phyloP scores from a whole-genome alignment of 371 early-diverging fungal genomes.

The Mortierella sp. region DNA sequence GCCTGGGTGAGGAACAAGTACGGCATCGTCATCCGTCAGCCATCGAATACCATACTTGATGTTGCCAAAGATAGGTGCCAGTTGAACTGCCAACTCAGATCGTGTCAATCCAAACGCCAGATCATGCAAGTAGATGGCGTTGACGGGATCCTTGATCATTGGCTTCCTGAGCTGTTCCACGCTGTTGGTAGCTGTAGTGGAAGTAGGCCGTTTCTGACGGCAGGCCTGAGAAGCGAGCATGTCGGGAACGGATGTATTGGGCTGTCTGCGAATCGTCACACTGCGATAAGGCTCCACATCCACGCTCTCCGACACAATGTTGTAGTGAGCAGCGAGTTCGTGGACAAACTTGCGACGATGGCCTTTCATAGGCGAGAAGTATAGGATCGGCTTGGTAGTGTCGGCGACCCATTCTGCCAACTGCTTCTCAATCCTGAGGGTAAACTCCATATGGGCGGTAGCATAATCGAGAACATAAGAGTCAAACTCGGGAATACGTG shows the following conservation, averaged over 20 bases:
- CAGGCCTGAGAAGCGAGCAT: conserved; percentile 44
- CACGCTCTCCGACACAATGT: conserved; percentile 74
- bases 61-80: conserved; percentile 59
- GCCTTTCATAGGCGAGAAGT: conserved; percentile 79
- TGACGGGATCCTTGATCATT: conserved; percentile 62
- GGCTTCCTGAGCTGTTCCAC: conserved; percentile 55
- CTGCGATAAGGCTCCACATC: conserved; percentile 84
- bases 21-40: conserved; percentile 69
- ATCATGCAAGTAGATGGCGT: conserved; percentile 68
- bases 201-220: conserved; percentile 36
- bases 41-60: conserved; percentile 65
- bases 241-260: conserved; percentile 60
- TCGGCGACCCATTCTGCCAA: conserved; percentile 76
- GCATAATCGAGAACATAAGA: conserved; percentile 75
- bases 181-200: conserved; percentile 12
- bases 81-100: conserved; percentile 63
- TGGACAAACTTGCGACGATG: conserved; percentile 79
- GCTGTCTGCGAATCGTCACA: conserved; percentile 72
- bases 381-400: conserved; percentile 61
- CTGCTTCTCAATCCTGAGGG: conserved; percentile 72
- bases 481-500: conserved; percentile 68
- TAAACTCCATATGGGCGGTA: conserved; percentile 68
- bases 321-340: conserved; percentile 76
- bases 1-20: conserved; percentile 63
- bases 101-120: conserved; percentile 70